Conservation (phyloP, 164 flowering plant genomes). For the Hamamelis virginiana region DNA sequence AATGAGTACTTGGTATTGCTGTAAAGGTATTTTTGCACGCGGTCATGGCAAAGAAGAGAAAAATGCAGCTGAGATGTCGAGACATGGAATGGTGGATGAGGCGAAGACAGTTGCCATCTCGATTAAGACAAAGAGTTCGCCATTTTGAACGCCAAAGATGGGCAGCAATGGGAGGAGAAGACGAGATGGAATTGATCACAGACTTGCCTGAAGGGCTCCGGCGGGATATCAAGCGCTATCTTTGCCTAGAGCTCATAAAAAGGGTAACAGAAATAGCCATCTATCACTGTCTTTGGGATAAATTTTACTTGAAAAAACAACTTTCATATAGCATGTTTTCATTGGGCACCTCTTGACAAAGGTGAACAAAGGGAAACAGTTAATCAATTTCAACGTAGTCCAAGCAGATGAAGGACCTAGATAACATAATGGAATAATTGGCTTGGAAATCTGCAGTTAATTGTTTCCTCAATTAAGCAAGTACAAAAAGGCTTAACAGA, state of each 20-base stretch:
- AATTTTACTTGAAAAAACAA: neutral
- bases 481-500: too few species aligned
- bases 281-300: neutral
- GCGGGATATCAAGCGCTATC: conserved; percentile 85
- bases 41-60: conserved; percentile 88
- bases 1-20: neutral
- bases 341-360: too few species aligned
- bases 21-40: conserved; percentile 77
- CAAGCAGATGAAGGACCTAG: neutral
- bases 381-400: too few species aligned
- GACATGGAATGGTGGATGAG: conserved; percentile 99
- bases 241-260: conserved; percentile 81
- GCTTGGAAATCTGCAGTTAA: too few species aligned
- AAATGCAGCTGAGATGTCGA: conserved; percentile 76
- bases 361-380: too few species aligned
- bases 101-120: conserved; percentile 77
- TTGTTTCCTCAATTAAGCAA: too few species aligned
- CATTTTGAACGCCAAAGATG: conserved; percentile 81
- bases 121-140: conserved; percentile 78
- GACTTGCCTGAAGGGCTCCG: conserved; percentile 92
- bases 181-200: conserved; percentile 83
- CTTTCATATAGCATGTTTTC: neutral
- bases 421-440: neutral
- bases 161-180: conserved; percentile 85
- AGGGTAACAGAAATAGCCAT: conserved; percentile 41